Evolutionary conservation across 169 alveolate species (phyloP), one percentile per base, ranked within the genome.

Genomic region (Plasmodium reichenowi): DNA sequence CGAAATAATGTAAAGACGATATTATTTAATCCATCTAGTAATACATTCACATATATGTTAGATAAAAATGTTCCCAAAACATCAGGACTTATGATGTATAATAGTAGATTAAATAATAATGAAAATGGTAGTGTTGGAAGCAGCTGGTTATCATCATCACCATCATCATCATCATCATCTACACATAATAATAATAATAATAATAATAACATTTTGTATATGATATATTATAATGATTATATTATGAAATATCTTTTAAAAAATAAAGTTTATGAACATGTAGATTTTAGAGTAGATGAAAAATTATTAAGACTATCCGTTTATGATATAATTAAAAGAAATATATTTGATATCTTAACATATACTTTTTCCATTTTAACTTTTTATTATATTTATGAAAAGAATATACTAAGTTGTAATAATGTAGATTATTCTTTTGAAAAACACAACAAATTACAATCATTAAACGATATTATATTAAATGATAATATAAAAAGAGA

Each of bases 211-310:
- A 60, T 70, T 4, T 26, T 71, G 47, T 60, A 85, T 13, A 71
- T 86, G 47, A 48, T 72, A 12, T 85, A 70, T 59, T 85, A 85
- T 20, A 70, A 68, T 59, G 92, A 85, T 22, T 85, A 71, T 50
- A 70, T 85, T 12, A 71, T 85, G 92, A 71, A 71, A 22, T 85
- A 70, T 71, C n/a, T 85, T 10, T 32, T 85, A 3, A 85, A 85
- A 85, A 85, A 85, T 59, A 70, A 71, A 66, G 7, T 56, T 4
- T 85, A 85, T 15, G 92, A 85, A 85, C 43, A 85, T 59, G 68
- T 85, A 29, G 87, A 85, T 24, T 47, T 85, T 5, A 17, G 26
- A 71, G 13, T 85, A 10, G 86, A 85, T 17, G 92, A 85, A 0
- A 85, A 45, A 47, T 20, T 58, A 54, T 8, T 59, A 6, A 85